Evolutionary conservation across 2,329 filamentous ascomycete genomes (phyloP).

Genomic region (Penicillium sp.): DNA sequence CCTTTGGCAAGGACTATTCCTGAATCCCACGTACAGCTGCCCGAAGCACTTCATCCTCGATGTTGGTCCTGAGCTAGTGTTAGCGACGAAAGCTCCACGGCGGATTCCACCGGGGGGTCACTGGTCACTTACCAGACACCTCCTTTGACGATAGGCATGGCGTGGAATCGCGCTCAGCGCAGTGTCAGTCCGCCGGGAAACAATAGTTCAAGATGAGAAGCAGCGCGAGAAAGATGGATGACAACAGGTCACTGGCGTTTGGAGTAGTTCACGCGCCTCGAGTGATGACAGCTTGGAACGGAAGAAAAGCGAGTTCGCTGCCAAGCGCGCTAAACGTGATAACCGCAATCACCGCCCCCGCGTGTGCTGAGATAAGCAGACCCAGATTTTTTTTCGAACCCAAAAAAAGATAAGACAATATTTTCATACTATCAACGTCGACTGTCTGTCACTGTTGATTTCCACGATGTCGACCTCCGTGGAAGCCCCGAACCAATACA

Average conservation of each 20-base stretch:
- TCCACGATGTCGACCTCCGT: constrained; percentile 35
- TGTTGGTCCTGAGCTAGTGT: constrained; percentile 53
- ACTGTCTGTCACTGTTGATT: constrained; percentile 5
- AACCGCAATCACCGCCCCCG: constrained; percentile 21
- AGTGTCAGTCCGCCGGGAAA: neutral
- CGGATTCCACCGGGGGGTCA: constrained; percentile 4
- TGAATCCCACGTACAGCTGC: constrained; percentile 56
- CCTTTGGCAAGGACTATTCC: neutral
- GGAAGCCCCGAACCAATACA: constrained; percentile 70
- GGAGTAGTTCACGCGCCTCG: constrained; percentile 21
- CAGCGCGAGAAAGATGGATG: constrained; percentile 15
- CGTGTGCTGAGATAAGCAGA: constrained; percentile 31
- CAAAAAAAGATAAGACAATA: constrained; percentile 25
- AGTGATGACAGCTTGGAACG: constrained; percentile 19
- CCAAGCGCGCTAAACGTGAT: constrained; percentile 25
- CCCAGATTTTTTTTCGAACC: constrained; percentile 33
- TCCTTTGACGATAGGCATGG: constrained; percentile 64
- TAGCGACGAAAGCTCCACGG: constrained; percentile 14
- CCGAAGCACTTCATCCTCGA: constrained; percentile 94
- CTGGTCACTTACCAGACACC: constrained; percentile 54
- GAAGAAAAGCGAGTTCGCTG: constrained; percentile 28
- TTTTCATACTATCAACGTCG: constrained; percentile 9
- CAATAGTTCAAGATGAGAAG: neutral
- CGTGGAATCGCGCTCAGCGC: constrained; percentile 25
- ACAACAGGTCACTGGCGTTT: constrained; percentile 16